Base-by-base conservation (phyloP, 305 asterid genomes). In the Andrographis paniculata region DNA sequence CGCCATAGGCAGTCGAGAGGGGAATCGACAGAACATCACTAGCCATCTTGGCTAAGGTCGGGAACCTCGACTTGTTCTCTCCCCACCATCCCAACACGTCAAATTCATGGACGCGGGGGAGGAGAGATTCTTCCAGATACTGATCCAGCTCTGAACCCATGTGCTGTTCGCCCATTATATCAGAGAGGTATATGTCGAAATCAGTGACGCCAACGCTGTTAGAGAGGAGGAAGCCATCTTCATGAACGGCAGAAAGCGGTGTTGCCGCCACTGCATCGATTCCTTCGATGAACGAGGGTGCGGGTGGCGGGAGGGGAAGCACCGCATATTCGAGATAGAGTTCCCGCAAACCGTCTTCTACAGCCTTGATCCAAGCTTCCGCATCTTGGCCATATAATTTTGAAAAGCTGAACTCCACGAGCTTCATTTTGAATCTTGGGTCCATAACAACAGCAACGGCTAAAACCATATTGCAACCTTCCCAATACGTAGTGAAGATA, bases 31-130 rank as follows among this genome's bases (percentile, higher is more conserved):
- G 53, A 50, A 89, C 63, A 53, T 85, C 97, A 0, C 65, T 62
- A 14, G 97, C 97, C 81, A 89, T 63, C 59, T 60, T 85, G 0
- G 91, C 71, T 18, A 89, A 48, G 10, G 72, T 76, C 1, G 94
- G 94, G 64, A 77, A 88, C 53, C 63, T 72, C 1, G 23, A 24
- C 42, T 70, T 61, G 28, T 76, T 76, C 12, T 38, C 44, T 50
- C 60, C 75, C 97, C 97, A 89, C 97, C 97, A 89, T 8, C 84
- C 85, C 68, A 89, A 40, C 9, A 73, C 94, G 55, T 89, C 94
- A 6, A 89, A 79, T 37, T 76, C 94, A 33, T 85, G 91, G 13
- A 50, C 70, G 8, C 79, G 81, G 28, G 93, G 93, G 53, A 77
- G 8, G 38, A 65, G 51, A 0, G 81, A 36, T 47, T 79, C 91